Evolutionary conservation across 306 rosid genomes (phyloP).

Genomic region (cucumber (Cucumis sativus)): Cucumber_9930_V3 NC_026658.2:14511001-14511500

Average conservation of each 20-base stretch:
- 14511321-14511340: slow-evolving; percentile 18
- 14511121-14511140: neutral
- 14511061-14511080: neutral
- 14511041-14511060: neutral
- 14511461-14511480: slow-evolving; percentile 56
- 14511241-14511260: neutral
- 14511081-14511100: neutral
- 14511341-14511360: slow-evolving; percentile 57
- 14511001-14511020: neutral
- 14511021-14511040: neutral
- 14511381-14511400: slow-evolving; percentile 50
- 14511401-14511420: slow-evolving; percentile 50
- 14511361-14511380: slow-evolving; percentile 63
- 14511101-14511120: neutral
- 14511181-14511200: neutral
- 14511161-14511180: neutral
- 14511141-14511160: neutral
- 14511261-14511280: neutral
- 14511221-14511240: neutral
- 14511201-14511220: neutral
- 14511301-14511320: neutral
- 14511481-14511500: slow-evolving; percentile 49
- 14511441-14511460: slow-evolving; percentile 59
- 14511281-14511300: neutral
- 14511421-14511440: slow-evolving; percentile 46